These are phyloP conservation scores for Astrothelium subdiscretum DNA, from an alignment of 495 filamentous ascomycete genomes.

Conservation along the genomic window DNA sequence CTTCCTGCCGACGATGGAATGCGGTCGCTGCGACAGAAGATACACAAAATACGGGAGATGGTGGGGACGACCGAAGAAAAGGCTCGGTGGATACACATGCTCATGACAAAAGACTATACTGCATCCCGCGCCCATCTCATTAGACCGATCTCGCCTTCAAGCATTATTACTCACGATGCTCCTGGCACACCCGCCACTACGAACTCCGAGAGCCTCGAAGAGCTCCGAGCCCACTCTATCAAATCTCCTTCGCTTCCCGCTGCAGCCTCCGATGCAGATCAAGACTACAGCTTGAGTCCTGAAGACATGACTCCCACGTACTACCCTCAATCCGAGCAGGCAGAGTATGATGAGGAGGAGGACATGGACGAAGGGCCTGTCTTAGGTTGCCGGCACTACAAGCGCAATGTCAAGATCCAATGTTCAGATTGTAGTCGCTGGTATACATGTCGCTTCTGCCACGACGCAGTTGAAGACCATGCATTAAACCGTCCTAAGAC, in stretches of 20 bases:
- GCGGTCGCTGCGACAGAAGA: slow-evolving; percentile 58
- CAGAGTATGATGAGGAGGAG: slow-evolving; percentile 32
- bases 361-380: slow-evolving; percentile 32
- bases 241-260: slow-evolving; percentile 18
- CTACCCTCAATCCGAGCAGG: slow-evolving; percentile 34
- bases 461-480: slow-evolving; percentile 80
- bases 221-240: neutral
- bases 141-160: slow-evolving; percentile 1
- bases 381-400: slow-evolving; percentile 86
- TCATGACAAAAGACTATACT: slow-evolving; percentile 72
- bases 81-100: slow-evolving; percentile 67
- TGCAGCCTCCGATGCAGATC: slow-evolving; percentile 28
- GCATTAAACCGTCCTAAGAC: slow-evolving; percentile 68
- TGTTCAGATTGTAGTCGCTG: slow-evolving; percentile 80
- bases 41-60: slow-evolving; percentile 61
- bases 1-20: slow-evolving; percentile 93
- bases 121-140: slow-evolving; percentile 7
- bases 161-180: slow-evolving; percentile 11
- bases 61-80: slow-evolving; percentile 59
- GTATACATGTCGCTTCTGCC: slow-evolving; percentile 94
- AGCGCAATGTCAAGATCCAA: slow-evolving; percentile 89
- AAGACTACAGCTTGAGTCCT: slow-evolving; percentile 55
- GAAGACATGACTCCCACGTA: slow-evolving; percentile 65
- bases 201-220: slow-evolving; percentile 6
- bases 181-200: slow-evolving; percentile 20